phyloP scores from a whole-genome alignment of 352 stramenopile species.

The Pythium folliculosum region DNA sequence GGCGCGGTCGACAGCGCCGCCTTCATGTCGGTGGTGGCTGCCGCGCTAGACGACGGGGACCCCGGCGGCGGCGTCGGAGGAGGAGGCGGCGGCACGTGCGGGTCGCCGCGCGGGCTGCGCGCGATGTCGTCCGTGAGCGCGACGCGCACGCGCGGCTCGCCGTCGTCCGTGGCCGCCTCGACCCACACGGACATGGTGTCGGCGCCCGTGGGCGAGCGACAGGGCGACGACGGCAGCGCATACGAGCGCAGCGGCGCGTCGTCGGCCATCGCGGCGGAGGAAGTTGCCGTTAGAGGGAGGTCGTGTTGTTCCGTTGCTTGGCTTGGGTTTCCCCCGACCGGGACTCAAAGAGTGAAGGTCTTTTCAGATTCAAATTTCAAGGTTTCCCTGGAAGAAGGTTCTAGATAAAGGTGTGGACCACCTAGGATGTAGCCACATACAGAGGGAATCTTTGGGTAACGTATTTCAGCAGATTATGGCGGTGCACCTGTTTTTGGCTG shows the following conservation, averaged over 20 bases:
- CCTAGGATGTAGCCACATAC: constrained; percentile 17
- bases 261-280: constrained; percentile 18
- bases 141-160: constrained; percentile 55
- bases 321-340: background rate
- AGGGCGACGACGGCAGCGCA: constrained; percentile 63
- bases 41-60: constrained; percentile 3
- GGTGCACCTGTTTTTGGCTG: too few species aligned
- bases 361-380: background rate
- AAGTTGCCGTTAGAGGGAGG: background rate
- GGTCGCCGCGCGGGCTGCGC: constrained; percentile 4
- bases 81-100: too few species aligned
- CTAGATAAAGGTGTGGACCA: constrained; percentile 31
- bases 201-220: constrained; percentile 45
- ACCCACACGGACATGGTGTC: constrained; percentile 63
- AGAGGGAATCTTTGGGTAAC: background rate
- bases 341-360: constrained; percentile 28
- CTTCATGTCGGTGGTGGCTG: background rate
- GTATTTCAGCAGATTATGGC: too few species aligned
- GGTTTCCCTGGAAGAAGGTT: constrained; percentile 19
- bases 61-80: background rate
- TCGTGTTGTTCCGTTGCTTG: background rate
- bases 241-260: constrained; percentile 52
- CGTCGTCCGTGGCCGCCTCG: constrained; percentile 38
- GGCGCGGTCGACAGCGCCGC: background rate
- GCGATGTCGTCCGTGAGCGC: constrained; percentile 30